Conservation (phyloP, 2,329 filamentous ascomycete genomes). For the Lachnellula cervina region DNA sequence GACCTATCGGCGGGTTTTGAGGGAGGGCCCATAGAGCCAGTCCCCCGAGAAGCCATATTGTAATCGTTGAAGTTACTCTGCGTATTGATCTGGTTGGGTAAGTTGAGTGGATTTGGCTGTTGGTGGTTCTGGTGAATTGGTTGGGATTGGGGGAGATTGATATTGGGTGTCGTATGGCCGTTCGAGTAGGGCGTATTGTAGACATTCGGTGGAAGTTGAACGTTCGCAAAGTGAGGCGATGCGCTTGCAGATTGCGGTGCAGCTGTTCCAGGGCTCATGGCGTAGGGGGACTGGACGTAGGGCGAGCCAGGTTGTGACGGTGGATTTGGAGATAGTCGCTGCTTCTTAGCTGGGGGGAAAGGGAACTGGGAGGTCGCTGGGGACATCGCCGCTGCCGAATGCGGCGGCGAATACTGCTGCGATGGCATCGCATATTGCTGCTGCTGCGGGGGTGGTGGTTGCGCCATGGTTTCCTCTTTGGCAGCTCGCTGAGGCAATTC, state of each 20-base stretch:
- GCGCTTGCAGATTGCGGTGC: conserved; percentile 19
- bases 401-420: conserved; percentile 58
- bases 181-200: conserved; percentile 34
- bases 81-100: conserved; percentile 13
- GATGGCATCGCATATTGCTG: conserved; percentile 39
- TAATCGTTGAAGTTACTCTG: conserved; percentile 8
- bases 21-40: conserved; percentile 51
- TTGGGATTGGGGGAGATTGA: conserved; percentile 23
- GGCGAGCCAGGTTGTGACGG: conserved; percentile 63
- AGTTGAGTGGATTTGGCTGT: conserved; percentile 23
- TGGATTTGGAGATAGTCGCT: conserved; percentile 64
- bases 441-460: conserved; percentile 33
- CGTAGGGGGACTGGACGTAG: conserved; percentile 49
- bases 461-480: conserved; percentile 28
- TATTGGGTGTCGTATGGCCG: conserved; percentile 23
- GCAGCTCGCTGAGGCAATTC: neutral
- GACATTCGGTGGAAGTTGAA: conserved; percentile 26
- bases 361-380: conserved; percentile 49
- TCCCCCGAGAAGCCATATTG: conserved; percentile 33
- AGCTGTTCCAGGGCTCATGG: conserved; percentile 40
- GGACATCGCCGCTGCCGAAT: conserved; percentile 54
- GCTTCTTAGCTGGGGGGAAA: conserved; percentile 69
- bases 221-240: conserved; percentile 30
- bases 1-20: conserved; percentile 53
- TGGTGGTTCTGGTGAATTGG: conserved; percentile 28